Evolutionary conservation across 2,329 filamentous ascomycete species (phyloP).

Genomic region (Colletotrichum lini): DNA sequence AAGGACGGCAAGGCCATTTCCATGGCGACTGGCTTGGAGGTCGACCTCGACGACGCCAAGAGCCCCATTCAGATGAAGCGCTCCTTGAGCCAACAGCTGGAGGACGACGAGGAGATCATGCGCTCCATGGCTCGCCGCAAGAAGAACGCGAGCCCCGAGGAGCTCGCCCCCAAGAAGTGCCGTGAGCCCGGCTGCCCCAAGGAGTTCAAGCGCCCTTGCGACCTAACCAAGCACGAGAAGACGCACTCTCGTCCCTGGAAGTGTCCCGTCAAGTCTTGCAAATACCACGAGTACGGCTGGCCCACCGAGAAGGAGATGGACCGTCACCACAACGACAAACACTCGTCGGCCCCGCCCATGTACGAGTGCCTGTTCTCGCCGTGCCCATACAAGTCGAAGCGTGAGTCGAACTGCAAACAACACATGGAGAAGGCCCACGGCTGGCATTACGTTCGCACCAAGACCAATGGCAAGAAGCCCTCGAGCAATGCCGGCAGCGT

Average conservation of each 20-base stretch:
- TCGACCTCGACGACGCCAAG: conserved; percentile 68
- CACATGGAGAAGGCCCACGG: conserved; percentile 98
- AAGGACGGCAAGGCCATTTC: conserved; percentile 86
- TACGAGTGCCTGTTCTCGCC: conserved; percentile 87
- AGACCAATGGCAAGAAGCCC: conserved; percentile 84
- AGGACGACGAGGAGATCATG: conserved; percentile 85
- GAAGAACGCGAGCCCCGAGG: conserved; percentile 90
- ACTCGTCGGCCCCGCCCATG: conserved; percentile 83
- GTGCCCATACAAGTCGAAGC: conserved; percentile 95
- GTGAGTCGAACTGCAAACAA: conserved; percentile 97
- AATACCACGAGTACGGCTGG: conserved; percentile 92
- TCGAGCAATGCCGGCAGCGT: conserved; percentile 62
- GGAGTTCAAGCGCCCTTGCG: conserved; percentile 96
- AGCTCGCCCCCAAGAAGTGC: conserved; percentile 85
- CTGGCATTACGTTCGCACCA: conserved; percentile 92
- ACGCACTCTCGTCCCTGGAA: conserved; percentile 98
- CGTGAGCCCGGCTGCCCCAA: conserved; percentile 84
- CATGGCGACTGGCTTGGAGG: conserved; percentile 77
- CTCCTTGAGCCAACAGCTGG: conserved; percentile 77
- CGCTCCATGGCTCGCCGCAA: conserved; percentile 96
- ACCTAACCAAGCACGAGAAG: conserved; percentile 98
- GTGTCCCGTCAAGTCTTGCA: conserved; percentile 86
- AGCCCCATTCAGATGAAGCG: conserved; percentile 72
- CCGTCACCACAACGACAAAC: conserved; percentile 96
- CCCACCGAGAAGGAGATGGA: conserved; percentile 98